Percentiles rank a stretch among this genome's conserved stretches.
phyloP scores from a whole-genome alignment of 192 early-diverging fungal species.

The Diversispora epigaea region DNA sequence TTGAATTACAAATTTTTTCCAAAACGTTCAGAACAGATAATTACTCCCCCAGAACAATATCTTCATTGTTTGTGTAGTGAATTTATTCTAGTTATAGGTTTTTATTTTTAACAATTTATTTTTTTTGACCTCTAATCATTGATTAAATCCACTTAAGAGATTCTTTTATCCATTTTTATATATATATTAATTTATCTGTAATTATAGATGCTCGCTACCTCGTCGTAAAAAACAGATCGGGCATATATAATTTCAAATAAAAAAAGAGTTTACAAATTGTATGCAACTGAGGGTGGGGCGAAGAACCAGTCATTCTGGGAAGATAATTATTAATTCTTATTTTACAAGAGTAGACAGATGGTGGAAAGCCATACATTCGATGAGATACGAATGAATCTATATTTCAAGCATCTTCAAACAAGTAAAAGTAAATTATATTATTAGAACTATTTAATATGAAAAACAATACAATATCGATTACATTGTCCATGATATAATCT shows the following conservation, averaged over 20 bases:
- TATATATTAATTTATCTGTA: neutral
- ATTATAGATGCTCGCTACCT: conserved; percentile 39
- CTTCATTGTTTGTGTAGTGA: conserved; percentile 61
- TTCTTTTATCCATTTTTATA: neutral
- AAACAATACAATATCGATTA: conserved; percentile 41
- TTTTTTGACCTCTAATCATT: too few relatives aligned
- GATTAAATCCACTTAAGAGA: too few relatives aligned
- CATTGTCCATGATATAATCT: conserved; percentile 48
- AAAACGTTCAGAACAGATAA: conserved; percentile 48
- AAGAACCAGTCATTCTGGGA: conserved; percentile 29
- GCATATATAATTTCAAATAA: conserved; percentile 51
- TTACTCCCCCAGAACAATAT: conserved; percentile 42
- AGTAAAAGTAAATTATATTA: neutral
- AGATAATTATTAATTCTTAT: neutral
- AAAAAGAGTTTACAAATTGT: conserved; percentile 55
- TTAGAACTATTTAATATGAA: conserved; percentile 31
- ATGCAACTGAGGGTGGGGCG: conserved; percentile 43
- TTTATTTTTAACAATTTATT: neutral
- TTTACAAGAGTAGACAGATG: too few relatives aligned
- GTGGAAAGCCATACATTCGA: neutral
- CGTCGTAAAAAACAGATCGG: conserved; percentile 50
- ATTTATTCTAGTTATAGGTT: conserved; percentile 60
- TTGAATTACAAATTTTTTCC: too few relatives aligned
- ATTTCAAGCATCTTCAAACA: neutral
- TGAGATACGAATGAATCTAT: too few relatives aligned